These are phyloP conservation scores for Pyrenopolyporus hunteri DNA, from an alignment of 495 filamentous ascomycete genomes.

Conservation along the genomic window DNA sequence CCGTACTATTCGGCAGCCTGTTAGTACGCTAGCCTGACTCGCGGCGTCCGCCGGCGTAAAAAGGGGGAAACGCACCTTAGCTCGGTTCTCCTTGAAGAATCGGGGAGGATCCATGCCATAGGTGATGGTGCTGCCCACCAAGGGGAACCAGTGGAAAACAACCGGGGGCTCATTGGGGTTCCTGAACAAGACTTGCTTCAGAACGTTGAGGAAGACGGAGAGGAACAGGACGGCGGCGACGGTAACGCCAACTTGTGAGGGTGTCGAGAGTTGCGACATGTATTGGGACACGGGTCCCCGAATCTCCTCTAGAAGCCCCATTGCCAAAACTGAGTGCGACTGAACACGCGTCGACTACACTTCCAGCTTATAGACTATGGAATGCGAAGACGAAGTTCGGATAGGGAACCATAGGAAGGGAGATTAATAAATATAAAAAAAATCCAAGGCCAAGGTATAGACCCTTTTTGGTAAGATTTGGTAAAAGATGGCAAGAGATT, in stretches of 20 bases:
- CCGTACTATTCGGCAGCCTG: slow-evolving; percentile 65
- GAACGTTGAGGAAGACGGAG: slow-evolving; percentile 67
- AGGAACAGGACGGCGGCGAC: slow-evolving; percentile 56
- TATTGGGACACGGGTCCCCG: slow-evolving; percentile 51
- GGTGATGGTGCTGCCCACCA: slow-evolving; percentile 76
- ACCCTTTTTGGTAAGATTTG: slow-evolving; percentile 22
- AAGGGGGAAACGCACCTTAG: slow-evolving; percentile 62
- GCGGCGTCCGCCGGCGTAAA: background rate
- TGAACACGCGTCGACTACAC: slow-evolving; percentile 12
- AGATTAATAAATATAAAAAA: slow-evolving; percentile 36
- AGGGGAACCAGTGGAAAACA: slow-evolving; percentile 83
- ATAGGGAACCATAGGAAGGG: slow-evolving; percentile 16
- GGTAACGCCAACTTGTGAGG: slow-evolving; percentile 53
- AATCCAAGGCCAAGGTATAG: slow-evolving; percentile 9
- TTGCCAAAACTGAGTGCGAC: slow-evolving; percentile 34
- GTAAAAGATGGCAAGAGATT: slow-evolving; percentile 38
- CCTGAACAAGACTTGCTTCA: slow-evolving; percentile 71
- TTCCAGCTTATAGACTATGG: slow-evolving; percentile 10
- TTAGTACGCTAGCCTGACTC: slow-evolving; percentile 30
- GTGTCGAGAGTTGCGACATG: slow-evolving; percentile 50
- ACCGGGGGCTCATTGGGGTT: slow-evolving; percentile 77
- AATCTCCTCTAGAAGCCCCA: slow-evolving; percentile 59
- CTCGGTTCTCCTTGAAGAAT: slow-evolving; percentile 73
- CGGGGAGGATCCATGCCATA: slow-evolving; percentile 85
- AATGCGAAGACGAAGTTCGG: background rate